Percentiles rank a stretch among this genome's conserved stretches.
Conservation (phyloP, 1,284 basidiomycete genomes). For the Austroboletus novae-zelandiae region DNA sequence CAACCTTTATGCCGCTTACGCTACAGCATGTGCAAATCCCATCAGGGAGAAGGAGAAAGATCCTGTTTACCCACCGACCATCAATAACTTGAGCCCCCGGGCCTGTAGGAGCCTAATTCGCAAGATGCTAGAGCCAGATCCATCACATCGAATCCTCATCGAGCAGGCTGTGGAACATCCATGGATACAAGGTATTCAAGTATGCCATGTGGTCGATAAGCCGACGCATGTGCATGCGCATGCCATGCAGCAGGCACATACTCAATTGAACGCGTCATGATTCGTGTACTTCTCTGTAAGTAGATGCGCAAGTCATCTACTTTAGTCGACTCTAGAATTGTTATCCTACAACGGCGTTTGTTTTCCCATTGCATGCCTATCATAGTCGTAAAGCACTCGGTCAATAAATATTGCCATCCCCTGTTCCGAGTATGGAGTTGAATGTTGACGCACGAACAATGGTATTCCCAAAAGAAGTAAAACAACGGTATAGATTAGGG, state of each 20-base stretch:
- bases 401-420: slow-evolving; percentile 15
- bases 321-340: background rate
- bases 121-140: slow-evolving; percentile 96
- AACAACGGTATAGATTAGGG: slow-evolving; percentile 20
- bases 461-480: slow-evolving; percentile 13
- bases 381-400: slow-evolving; percentile 13
- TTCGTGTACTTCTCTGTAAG: background rate
- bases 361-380: slow-evolving; percentile 12
- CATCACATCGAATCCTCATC: slow-evolving; percentile 74
- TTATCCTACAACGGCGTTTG: background rate
- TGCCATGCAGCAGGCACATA: slow-evolving; percentile 50
- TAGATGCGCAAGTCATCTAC: too few relatives aligned
- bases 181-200: slow-evolving; percentile 81
- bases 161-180: slow-evolving; percentile 83
- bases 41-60: slow-evolving; percentile 33
- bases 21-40: slow-evolving; percentile 57
- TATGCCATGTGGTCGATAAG: slow-evolving; percentile 60
- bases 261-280: slow-evolving; percentile 23
- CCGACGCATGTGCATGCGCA: slow-evolving; percentile 69
- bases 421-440: background rate
- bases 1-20: slow-evolving; percentile 81
- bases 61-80: slow-evolving; percentile 62
- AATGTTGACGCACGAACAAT: background rate
- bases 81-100: slow-evolving; percentile 87
- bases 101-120: slow-evolving; percentile 85